Conservation (phyloP, 148 eudicot species). For the Vaccinium macrocarpon region DNA sequence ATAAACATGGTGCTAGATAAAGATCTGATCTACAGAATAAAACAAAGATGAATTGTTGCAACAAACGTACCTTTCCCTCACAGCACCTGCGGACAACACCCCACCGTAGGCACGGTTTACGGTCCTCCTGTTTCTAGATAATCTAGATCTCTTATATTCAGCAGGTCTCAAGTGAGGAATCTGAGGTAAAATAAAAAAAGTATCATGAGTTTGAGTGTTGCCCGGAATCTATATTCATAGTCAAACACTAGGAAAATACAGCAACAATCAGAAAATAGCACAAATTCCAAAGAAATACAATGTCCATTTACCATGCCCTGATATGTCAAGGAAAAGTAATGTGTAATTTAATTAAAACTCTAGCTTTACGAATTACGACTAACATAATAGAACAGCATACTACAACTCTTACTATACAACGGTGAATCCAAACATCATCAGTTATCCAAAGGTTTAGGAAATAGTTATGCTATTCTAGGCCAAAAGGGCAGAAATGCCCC, state of each 20-base stretch:
- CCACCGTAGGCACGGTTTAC: conserved; percentile 86
- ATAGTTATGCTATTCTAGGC: too few species aligned
- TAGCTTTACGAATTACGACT: not conserved
- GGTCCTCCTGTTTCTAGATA: conserved; percentile 74
- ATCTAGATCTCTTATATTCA: conserved; percentile 71
- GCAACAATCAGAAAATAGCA: not conserved
- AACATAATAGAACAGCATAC: not conserved
- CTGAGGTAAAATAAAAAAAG: conserved; percentile 22
- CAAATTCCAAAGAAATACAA: not conserved
- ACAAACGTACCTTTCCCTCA: conserved; percentile 54
- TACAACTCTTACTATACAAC: not conserved
- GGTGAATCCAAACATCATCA: not conserved
- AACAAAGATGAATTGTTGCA: not conserved
- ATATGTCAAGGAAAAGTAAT: not conserved
- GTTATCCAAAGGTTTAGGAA: too few species aligned
- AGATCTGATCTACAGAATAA: not conserved
- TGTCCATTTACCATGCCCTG: not conserved
- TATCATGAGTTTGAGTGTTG: not conserved
- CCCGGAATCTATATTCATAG: too few species aligned
- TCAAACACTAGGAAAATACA: not conserved
- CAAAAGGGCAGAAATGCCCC: not conserved
- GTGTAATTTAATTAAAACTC: not conserved
- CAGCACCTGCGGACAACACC: conserved; percentile 71
- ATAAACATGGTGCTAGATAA: not conserved
- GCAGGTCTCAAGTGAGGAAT: conserved; percentile 85